Evolutionary conservation across 106 monocot species (phyloP), one percentile per base, ranked within the genome.

Genomic region (Alisma plantagoaquatica): DNA sequence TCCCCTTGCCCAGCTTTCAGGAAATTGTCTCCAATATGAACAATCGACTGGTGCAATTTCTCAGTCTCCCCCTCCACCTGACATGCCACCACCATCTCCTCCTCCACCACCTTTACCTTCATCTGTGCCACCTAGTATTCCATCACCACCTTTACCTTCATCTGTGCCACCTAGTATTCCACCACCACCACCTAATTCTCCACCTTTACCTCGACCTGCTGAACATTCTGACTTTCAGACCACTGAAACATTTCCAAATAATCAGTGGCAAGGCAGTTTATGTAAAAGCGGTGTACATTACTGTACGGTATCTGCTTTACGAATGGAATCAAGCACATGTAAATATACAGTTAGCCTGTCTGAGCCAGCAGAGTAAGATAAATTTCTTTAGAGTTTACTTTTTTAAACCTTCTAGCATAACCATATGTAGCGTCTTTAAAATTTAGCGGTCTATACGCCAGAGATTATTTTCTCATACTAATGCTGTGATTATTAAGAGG

Each of bases 261-360:
- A 79, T 53, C 73, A 59, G 49, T 98, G 98, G 98, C 71, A 74
- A 70, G 98, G 98, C 6, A 46, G 69, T 64, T 72, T 98, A 46
- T 79, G 74, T 59, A 98, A 98, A 86, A 98, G 98, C 67, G 98
- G 90, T 14, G 74, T 84, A 57, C 84, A 70, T 48, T 98, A 82
- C 62, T 98, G 98, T 65, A 56, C 71, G 56, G 50, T 98, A 32
- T 76, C 70, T 85, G 98, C 90, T 42, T 70, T 19, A 26, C 71
- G 85, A 74, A 79, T 76, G 63, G 72, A 62, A 3, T 74, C 76
- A 4, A 59, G 49, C 62, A 46, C 66, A 49, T 98, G 98, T 57
- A 90, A 76, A 55, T 90, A 98, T 61, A 57, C 64, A 43, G 68
- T 60, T 66, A 49, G 56, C 28, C 24, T 60, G 4, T 50, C 81